A percentile compares a stretch with the other conserved stretches of the same genome.
Conservation (phyloP, 139 green algal genomes). For the Chlamydomonas asymmetrica region DNA sequence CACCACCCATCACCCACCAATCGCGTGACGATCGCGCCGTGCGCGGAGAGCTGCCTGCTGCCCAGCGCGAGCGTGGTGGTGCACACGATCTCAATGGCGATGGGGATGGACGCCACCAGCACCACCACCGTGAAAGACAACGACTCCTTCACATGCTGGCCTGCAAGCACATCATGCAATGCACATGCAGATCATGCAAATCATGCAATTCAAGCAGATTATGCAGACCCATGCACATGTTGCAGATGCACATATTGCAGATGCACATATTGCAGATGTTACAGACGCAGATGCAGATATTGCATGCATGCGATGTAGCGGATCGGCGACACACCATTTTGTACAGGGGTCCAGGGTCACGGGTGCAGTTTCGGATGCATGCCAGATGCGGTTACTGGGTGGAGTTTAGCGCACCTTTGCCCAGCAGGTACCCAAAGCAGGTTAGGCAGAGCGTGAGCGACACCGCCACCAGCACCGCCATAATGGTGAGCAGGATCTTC, state of each 20-base stretch:
- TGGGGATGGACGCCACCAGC: constrained; percentile 72
- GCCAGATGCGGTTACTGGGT: too few relatives aligned
- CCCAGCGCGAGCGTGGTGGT: constrained; percentile 80
- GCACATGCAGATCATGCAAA: too few relatives aligned
- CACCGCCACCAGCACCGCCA: constrained; percentile 62
- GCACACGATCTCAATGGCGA: constrained; percentile 73
- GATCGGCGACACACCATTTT: too few relatives aligned
- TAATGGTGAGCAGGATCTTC: constrained; percentile 81
- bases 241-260: too few relatives aligned
- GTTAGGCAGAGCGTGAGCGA: constrained; percentile 66
- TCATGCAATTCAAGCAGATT: too few relatives aligned
- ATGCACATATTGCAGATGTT: too few relatives aligned
- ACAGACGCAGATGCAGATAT: too few relatives aligned
- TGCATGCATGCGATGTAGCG: too few relatives aligned
- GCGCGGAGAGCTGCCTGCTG: constrained; percentile 55
- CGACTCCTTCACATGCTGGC: constrained; percentile 55
- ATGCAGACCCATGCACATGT: too few relatives aligned
- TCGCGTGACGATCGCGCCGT: constrained; percentile 73
- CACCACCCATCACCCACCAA: constrained; percentile 79
- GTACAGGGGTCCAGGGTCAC: too few relatives aligned
- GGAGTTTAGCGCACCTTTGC: constrained; percentile 26
- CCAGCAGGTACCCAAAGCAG: constrained; percentile 61
- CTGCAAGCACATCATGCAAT: too few relatives aligned
- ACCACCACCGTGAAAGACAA: constrained; percentile 76
- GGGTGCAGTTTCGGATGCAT: too few relatives aligned